phyloP scores from a whole-genome alignment of 192 early-diverging fungal genomes.

The Rhizophagus sp. region DNA sequence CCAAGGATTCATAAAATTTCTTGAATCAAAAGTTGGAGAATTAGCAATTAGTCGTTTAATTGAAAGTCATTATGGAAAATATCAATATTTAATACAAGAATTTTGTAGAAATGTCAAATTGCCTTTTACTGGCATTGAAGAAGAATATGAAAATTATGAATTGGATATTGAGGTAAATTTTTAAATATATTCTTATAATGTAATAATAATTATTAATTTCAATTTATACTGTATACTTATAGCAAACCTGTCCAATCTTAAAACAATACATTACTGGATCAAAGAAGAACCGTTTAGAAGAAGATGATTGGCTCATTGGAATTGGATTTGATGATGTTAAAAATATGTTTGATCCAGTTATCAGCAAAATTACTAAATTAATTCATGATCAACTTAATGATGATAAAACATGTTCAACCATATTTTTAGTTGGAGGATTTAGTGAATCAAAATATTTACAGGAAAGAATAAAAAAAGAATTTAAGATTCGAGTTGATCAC shows the following conservation, averaged over 20 bases:
- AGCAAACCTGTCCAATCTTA: background rate
- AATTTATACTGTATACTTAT: too few species aligned
- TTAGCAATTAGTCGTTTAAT: background rate
- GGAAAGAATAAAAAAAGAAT: conserved; percentile 46
- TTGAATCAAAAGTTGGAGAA: conserved; percentile 5
- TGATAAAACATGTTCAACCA: conserved; percentile 33
- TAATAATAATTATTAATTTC: too few species aligned
- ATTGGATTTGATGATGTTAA: conserved; percentile 2
- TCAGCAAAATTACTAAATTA: conserved; percentile 40
- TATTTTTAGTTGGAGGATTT: conserved; percentile 57
- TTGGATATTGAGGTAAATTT: background rate
- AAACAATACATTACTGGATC: background rate
- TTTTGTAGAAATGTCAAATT: background rate
- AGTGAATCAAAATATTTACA: conserved; percentile 48
- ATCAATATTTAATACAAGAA: conserved; percentile 14
- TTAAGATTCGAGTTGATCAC: conserved; percentile 30
- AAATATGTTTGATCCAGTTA: conserved; percentile 50
- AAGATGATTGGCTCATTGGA: conserved; percentile 1
- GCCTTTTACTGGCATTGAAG: background rate
- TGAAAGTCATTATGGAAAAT: conserved; percentile 6
- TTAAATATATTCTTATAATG: too few species aligned
- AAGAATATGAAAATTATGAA: background rate
- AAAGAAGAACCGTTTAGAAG: background rate
- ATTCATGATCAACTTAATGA: conserved; percentile 46
- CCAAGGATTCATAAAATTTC: conserved; percentile 15